Evolutionary conservation across 768 basidiomycete species (phyloP).

Genomic region (Kwoniella europaea): DNA sequence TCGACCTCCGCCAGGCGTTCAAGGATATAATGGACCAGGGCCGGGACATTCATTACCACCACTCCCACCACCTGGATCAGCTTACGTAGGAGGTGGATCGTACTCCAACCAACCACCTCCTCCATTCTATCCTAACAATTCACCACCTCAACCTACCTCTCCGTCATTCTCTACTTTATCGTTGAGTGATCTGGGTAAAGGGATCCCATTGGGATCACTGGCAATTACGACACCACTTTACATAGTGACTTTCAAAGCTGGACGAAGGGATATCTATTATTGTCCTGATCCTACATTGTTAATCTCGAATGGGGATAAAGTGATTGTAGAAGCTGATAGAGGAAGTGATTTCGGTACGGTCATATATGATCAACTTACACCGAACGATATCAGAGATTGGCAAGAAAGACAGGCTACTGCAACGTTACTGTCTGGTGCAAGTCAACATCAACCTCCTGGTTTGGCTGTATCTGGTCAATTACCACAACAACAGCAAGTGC

Average conservation of each 20-base stretch:
- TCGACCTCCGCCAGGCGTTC: slow-evolving; percentile 1
- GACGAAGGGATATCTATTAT: slow-evolving; percentile 93
- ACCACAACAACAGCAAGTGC: no score
- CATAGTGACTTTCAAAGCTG: slow-evolving; percentile 98
- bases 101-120: not conserved
- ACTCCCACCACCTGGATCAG: slow-evolving; percentile 2
- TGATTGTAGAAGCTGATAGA: slow-evolving; percentile 95
- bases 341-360: slow-evolving; percentile 87
- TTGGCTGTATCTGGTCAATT: slow-evolving; percentile 21
- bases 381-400: slow-evolving; percentile 87
- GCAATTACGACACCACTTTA: slow-evolving; percentile 85
- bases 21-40: not conserved
- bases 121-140: slow-evolving; percentile 14
- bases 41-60: slow-evolving; percentile 10
- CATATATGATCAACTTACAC: slow-evolving; percentile 85
- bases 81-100: not conserved
- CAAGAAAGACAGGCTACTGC: slow-evolving; percentile 76
- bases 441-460: slow-evolving; percentile 51
- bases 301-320: slow-evolving; percentile 83
- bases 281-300: slow-evolving; percentile 70
- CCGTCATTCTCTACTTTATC: slow-evolving; percentile 50
- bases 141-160: slow-evolving; percentile 27
- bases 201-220: slow-evolving; percentile 82
- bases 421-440: slow-evolving; percentile 53
- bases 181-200: slow-evolving; percentile 70